Evolutionary conservation across 495 filamentous ascomycete species (phyloP).

Genomic region (Cairneyella variabilis): DNA sequence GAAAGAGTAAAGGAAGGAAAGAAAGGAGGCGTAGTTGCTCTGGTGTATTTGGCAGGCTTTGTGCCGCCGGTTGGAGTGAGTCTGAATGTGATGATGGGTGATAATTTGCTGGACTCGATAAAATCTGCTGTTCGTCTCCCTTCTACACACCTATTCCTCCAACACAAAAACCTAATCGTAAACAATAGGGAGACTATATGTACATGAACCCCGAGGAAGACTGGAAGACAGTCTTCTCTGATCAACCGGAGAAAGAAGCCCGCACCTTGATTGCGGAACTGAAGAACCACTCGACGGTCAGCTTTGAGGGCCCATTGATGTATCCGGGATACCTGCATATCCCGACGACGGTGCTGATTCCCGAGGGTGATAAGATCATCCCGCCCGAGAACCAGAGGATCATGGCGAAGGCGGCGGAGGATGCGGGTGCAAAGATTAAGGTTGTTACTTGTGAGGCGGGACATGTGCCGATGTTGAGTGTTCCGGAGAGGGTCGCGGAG

Average conservation of each 20-base stretch:
- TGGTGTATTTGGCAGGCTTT: constrained; percentile 35
- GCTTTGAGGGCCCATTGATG: not conserved
- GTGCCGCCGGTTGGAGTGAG: constrained; percentile 8
- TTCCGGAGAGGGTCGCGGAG: constrained; percentile 21
- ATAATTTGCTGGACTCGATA: not conserved
- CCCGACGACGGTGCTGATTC: not conserved
- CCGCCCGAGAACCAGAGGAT: not conserved
- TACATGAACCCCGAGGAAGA: not conserved
- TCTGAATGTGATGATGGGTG: not conserved
- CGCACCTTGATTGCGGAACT: not conserved
- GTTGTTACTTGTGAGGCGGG: constrained; percentile 8
- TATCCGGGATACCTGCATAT: not conserved
- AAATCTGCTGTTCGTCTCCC: not conserved
- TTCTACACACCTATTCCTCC: not conserved
- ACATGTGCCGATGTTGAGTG: constrained; percentile 31
- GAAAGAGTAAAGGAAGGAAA: constrained; percentile 35
- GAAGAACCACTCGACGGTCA: not conserved
- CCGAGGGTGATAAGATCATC: not conserved
- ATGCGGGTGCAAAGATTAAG: not conserved
- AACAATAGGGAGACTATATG: not conserved
- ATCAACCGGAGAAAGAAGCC: not conserved
- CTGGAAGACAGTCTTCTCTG: not conserved
- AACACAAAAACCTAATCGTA: not conserved
- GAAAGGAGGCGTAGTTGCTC: constrained; percentile 32
- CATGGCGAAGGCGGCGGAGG: not conserved